phyloP scores from a whole-genome alignment of 2,329 filamentous ascomycete genomes.

The Epichloe scottii region DNA sequence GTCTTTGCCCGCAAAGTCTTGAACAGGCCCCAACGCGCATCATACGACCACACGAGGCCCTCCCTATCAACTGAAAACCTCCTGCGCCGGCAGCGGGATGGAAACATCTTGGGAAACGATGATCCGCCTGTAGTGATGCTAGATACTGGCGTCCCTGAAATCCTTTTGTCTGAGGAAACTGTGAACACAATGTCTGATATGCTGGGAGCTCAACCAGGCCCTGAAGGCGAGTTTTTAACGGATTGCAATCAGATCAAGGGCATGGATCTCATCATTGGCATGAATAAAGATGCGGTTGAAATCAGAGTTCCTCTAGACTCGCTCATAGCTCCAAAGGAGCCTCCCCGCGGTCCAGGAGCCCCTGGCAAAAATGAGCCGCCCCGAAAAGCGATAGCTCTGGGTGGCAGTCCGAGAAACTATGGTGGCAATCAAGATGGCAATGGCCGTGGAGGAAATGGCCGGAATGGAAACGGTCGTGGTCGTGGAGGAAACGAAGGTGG shows the following conservation, averaged over 20 bases:
- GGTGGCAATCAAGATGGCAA: background rate
- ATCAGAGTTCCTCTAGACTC: constrained; percentile 2
- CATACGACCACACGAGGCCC: background rate
- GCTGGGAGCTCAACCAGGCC: background rate
- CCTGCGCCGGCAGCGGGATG: background rate
- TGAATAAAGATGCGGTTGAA: constrained; percentile 1
- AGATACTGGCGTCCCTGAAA: background rate
- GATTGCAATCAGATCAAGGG: background rate
- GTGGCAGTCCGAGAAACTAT: background rate
- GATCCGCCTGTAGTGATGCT: background rate
- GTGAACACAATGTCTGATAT: background rate
- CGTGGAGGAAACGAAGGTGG: background rate
- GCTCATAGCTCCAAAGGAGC: background rate
- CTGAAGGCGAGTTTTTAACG: background rate
- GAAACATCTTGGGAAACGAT: background rate
- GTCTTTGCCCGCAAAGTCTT: background rate
- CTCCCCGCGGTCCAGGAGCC: background rate
- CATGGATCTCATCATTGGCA: constrained; percentile 1
- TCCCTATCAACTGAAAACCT: background rate
- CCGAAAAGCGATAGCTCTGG: background rate
- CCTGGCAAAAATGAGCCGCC: background rate
- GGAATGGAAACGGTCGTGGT: background rate
- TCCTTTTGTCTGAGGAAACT: background rate
- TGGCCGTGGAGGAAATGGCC: background rate
- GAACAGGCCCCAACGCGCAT: background rate